Base-by-base conservation (phyloP, 208 protist species). In the Trypanosoma avium region DNA sequence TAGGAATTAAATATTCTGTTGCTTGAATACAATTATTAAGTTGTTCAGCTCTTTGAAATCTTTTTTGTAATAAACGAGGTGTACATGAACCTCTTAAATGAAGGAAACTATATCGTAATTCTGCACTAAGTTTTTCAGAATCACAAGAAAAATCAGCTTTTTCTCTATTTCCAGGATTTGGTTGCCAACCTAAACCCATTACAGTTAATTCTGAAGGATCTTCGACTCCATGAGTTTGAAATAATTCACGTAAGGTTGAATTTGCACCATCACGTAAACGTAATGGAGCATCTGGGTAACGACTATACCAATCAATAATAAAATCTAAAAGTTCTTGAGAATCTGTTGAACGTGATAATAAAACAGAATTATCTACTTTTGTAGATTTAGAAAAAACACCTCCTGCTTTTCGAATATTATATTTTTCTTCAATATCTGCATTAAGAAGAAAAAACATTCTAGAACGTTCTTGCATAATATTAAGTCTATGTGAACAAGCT, bases 381-480 rank as follows among this genome's bases (percentile, higher is more conserved):
- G 73, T 84, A 19, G 81, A 78, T 13, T 64, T 76, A 4, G 89
- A 86, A 59, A 97, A 97, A 26, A 95, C 85, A 32, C 89, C 92
- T 48, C 87, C 89, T 38, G 78, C 83, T 46, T 92, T 91, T 40
- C 81, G 77, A 46, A 84, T 75, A 65, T 81, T 82, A 17, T 88
- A 75, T 63, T 78, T 78, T 67, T 92, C 86, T 59, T 95, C 88
- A 65, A 94, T 88, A 61, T 94, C 85, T 3, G 84, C 79, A 62
- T 97, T 97, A 46, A 95, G 85, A 19, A 94, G 59, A 59, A 94
- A 93, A 61, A 95, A 94, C 84, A 97, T 95, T 56, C 86, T 72
- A n/a, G 86, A 94, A 29, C 86, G 90, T 70, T 95, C 87, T 69
- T 97, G 87, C 63, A 97, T 92, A 74, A 97, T 97, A 48, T 88